Evolutionary conservation across 257 asterid species (phyloP), one percentile per base, ranked within the genome.

Genomic region (Thymus mandschuricus): DNA sequence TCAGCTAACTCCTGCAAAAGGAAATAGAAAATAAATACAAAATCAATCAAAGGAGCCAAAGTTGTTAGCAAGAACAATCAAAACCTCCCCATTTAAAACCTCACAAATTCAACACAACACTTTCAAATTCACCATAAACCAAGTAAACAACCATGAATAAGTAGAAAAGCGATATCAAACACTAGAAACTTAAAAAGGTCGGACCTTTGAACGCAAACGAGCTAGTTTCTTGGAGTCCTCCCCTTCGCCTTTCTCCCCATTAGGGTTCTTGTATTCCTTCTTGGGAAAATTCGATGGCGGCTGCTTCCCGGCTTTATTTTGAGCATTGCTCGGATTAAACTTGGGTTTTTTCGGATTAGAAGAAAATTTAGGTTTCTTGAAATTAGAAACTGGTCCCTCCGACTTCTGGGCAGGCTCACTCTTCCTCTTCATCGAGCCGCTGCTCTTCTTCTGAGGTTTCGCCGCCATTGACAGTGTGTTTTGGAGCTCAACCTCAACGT

Each of bases 151-250:
- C 34, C 38, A 49, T 13, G 1, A 7, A 48, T 3, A 40, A 41
- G 30, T 21, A 6, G 6, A 33, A 21, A 21, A 10, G 21, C 21
- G 28, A 9, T 6, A n/a, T 57, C 35, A 49, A 51, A 35, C 58
- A 30, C 2, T 15, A 0, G 3, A 60, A 51, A 51, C 41, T 10
- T 30, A 49, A 50, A 78, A 75, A 60, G 46, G 63, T 13, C 30
- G 75, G 64, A 88, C 99, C 96, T 92, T 89, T 73, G 96, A 80
- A 3, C 76, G 89, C 51, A 84, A 12, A 78, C 97, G 97, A 59
- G 85, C 73, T 27, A 76, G 60, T 51, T 83, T 81, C 80, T 88
- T 94, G 69, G 71, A 34, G 65, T 81, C 81, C 41, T 50, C 79
- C 49, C 30, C 72, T 11, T 74, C 92, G 8, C 71, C 89, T 51